phyloP scores from a whole-genome alignment of 208 protist genomes.

The Histomonas meleagridis region DNA sequence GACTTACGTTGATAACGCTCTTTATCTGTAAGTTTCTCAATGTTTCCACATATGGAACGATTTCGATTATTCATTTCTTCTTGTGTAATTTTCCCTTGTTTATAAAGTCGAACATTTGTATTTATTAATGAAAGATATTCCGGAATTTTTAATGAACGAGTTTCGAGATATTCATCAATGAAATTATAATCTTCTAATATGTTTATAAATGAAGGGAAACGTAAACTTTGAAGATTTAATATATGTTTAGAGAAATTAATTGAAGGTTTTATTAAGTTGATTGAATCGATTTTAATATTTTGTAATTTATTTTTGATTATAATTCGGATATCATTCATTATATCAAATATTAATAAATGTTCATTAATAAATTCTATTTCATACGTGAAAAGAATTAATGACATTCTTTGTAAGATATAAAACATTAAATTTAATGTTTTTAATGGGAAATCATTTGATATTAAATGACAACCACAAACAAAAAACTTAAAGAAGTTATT shows the following conservation, averaged over 20 bases:
- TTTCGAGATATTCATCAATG: no score
- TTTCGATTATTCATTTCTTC: neutral
- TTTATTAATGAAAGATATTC: neutral
- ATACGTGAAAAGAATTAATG: no score
- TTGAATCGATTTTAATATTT: neutral
- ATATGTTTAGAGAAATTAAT: neutral
- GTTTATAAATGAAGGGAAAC: neutral
- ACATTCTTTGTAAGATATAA: no score
- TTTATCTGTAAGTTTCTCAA: neutral
- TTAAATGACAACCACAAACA: neutral
- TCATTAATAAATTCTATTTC: conserved; percentile 14
- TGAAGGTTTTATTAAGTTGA: neutral
- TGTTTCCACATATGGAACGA: neutral
- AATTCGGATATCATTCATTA: neutral
- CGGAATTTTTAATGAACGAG: no score
- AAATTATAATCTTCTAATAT: neutral
- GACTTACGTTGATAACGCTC: neutral
- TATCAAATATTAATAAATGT: neutral
- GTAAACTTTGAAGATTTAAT: neutral
- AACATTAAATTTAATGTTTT: no score
- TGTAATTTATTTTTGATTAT: neutral
- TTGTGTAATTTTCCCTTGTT: neutral
- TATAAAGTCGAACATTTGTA: neutral
- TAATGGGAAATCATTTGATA: neutral
- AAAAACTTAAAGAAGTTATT: neutral